Evolutionary conservation across 345 rosid species (phyloP).

Genomic region (Citrus cavaleriei): DNA sequence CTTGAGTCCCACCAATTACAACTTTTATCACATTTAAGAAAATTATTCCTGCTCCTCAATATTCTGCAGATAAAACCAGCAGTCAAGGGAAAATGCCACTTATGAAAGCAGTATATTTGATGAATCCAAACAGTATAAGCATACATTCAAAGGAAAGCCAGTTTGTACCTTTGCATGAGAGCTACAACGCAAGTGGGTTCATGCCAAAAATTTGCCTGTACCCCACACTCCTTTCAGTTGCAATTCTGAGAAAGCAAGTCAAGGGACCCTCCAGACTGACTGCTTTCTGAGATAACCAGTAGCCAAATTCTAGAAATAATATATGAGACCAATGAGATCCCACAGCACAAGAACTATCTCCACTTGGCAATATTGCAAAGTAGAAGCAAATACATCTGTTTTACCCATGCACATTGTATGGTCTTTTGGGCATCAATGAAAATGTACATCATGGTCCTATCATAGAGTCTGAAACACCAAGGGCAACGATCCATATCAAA

Average conservation of each 20-base stretch:
- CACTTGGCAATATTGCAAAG: neutral
- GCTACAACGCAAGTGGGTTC: neutral
- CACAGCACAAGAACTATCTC: neutral
- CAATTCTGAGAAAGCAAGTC: neutral
- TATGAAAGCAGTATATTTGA: neutral
- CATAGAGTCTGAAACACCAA: neutral
- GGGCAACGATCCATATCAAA: neutral
- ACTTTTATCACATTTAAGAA: neutral
- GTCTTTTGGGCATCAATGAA: slow-evolving; percentile 2
- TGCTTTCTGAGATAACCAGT: neutral
- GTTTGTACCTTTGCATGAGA: neutral
- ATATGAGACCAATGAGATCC: neutral
- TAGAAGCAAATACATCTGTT: neutral
- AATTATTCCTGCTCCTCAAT: neutral
- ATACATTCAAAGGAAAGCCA: neutral
- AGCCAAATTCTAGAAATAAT: neutral
- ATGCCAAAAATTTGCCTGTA: neutral
- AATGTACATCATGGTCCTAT: neutral
- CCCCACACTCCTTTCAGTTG: neutral
- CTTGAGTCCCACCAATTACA: neutral
- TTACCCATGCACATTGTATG: slow-evolving; percentile 1
- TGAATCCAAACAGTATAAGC: neutral
- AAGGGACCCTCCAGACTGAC: neutral
- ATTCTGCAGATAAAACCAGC: neutral
- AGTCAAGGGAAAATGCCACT: neutral